Evolutionary conservation across 495 filamentous ascomycete species (phyloP).

Genomic region (Penicillium lagena): DNA sequence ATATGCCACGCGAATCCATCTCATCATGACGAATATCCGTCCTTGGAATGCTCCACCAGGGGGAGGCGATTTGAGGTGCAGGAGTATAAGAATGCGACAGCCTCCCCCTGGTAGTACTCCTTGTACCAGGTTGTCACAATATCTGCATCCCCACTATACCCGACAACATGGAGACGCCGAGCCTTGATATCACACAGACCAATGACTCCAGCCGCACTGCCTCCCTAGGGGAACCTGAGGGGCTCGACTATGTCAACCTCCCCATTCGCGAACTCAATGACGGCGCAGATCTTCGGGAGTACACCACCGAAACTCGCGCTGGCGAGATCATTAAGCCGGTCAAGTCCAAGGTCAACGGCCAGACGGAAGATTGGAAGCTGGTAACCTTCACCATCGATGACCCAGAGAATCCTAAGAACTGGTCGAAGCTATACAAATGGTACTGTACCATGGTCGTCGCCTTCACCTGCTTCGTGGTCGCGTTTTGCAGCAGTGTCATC

Average conservation of each 20-base stretch:
- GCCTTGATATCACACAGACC: conserved; percentile 4
- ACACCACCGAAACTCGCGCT: conserved; percentile 48
- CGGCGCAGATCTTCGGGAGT: conserved; percentile 58
- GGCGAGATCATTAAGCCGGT: conserved; percentile 55
- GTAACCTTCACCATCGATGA: conserved; percentile 64
- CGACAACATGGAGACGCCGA: conserved; percentile 15
- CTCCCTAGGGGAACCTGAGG: conserved; percentile 13
- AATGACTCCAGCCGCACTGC: conserved; percentile 17
- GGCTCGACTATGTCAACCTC: conserved; percentile 38
- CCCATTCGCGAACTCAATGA: conserved; percentile 56
- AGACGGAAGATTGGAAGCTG: conserved; percentile 57
- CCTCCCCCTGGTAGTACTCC: background rate
- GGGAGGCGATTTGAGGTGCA: background rate
- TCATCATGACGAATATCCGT: conserved; percentile 2
- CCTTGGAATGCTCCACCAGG: background rate
- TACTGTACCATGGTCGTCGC: conserved; percentile 55
- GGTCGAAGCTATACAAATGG: conserved; percentile 57
- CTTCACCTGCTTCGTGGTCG: conserved; percentile 58
- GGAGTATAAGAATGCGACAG: conserved; percentile 9
- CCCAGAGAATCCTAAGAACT: conserved; percentile 55
- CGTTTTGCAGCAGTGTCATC: conserved; percentile 56
- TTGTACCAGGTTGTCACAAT: background rate
- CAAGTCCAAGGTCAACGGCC: conserved; percentile 44
- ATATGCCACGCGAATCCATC: too few relatives aligned
- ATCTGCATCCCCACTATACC: background rate